A percentile compares a stretch with the other conserved stretches of the same genome.
These are phyloP conservation scores for Monosporozyma aerobia DNA, from an alignment of 805 yeast genomes.

Conservation along the genomic window DNA sequence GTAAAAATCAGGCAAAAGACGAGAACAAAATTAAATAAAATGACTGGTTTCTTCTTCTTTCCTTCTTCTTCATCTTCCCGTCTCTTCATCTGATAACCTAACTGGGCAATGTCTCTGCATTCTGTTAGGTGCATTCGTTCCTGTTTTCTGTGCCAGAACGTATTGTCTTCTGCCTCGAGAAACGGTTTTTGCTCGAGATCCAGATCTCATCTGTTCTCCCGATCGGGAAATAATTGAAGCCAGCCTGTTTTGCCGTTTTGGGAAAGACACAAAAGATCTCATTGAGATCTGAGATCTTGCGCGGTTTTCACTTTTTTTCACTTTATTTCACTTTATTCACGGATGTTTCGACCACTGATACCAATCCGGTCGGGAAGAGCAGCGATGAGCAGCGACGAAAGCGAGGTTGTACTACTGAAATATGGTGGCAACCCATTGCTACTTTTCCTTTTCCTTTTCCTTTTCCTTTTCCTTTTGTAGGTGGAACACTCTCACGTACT, in stretches of 20 bases:
- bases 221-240: not conserved
- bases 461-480: slow-evolving; percentile 11
- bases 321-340: no score
- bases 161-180: not conserved
- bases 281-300: not conserved
- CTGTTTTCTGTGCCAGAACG: not conserved
- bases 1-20: not conserved
- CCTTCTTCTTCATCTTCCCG: no score
- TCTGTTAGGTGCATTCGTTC: not conserved
- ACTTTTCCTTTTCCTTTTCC: slow-evolving; percentile 7
- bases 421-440: no score
- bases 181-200: not conserved
- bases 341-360: no score
- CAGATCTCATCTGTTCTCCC: not conserved
- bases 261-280: not conserved
- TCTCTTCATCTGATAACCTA: not conserved
- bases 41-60: not conserved
- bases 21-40: not conserved
- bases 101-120: not conserved
- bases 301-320: not conserved
- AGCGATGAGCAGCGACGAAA: no score
- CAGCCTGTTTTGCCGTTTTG: not conserved
- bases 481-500: slow-evolving; percentile 25
- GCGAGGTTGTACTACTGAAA: no score
- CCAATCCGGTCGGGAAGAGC: no score